Percentiles rank a stretch among this genome's conserved stretches.
These are phyloP conservation scores for Venustampulla echinocandica DNA, from an alignment of 495 filamentous ascomycete species.

Conservation along the genomic window DNA sequence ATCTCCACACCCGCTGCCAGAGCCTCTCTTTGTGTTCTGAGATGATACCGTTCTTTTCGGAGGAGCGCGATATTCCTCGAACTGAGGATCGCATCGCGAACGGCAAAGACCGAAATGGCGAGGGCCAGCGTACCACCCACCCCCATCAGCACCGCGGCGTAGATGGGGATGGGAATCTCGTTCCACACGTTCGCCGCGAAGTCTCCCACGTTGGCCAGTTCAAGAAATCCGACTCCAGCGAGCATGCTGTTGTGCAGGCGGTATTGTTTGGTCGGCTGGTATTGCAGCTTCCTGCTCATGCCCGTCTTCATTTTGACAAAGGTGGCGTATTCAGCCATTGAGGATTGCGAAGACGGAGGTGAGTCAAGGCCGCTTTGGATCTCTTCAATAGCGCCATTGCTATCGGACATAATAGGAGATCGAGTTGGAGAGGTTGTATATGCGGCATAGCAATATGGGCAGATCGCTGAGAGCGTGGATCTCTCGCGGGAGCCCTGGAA, in stretches of 20 bases:
- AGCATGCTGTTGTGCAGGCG: slow-evolving; percentile 41
- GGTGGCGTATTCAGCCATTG: no score
- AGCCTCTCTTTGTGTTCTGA: slow-evolving; percentile 17
- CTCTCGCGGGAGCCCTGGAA: no score
- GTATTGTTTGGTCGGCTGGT: slow-evolving; percentile 16
- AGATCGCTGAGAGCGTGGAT: no score
- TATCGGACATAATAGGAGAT: no score
- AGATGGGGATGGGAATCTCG: slow-evolving; percentile 34
- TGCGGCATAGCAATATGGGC: no score
- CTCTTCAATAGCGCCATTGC: no score
- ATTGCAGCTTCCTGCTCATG: no score
- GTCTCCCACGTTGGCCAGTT: slow-evolving; percentile 44
- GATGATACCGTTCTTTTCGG: slow-evolving; percentile 28
- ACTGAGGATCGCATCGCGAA: slow-evolving; percentile 34
- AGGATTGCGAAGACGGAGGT: no score
- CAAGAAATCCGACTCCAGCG: slow-evolving; percentile 38
- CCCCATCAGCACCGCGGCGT: slow-evolving; percentile 40
- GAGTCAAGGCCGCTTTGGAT: no score
- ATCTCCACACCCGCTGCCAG: background rate
- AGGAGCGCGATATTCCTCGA: slow-evolving; percentile 37
- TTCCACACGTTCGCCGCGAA: slow-evolving; percentile 50
- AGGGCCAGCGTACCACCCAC: slow-evolving; percentile 39
- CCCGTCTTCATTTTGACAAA: no score
- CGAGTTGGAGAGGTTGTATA: no score
- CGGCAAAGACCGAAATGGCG: slow-evolving; percentile 34